phyloP scores from a whole-genome alignment of 2,329 filamentous ascomycete genomes.

The Trichophyton mentagrophytes region DNA sequence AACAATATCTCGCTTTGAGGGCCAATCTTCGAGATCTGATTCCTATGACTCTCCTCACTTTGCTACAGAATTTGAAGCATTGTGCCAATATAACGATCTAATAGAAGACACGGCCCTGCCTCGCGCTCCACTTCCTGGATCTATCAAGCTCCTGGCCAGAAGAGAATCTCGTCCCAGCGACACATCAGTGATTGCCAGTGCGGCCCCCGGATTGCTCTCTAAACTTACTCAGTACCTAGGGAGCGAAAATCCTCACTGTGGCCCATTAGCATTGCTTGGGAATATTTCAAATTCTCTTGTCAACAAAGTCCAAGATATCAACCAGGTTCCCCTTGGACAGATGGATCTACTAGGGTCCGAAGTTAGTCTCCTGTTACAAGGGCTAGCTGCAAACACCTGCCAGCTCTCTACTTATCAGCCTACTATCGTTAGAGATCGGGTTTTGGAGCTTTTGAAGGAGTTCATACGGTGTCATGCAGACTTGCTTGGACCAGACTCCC shows the following conservation, averaged over 20 bases:
- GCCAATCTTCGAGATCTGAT: conserved; percentile 21
- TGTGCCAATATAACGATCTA: conserved; percentile 36
- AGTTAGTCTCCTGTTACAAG: conserved; percentile 47
- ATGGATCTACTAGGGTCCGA: conserved; percentile 54
- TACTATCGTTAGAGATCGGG: conserved; percentile 35
- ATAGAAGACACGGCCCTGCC: conserved; percentile 11
- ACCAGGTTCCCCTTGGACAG: conserved; percentile 45
- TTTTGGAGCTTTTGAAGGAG: conserved; percentile 29
- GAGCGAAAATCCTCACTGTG: conserved; percentile 18
- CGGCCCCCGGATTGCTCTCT: conserved; percentile 26
- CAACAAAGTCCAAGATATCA: conserved; percentile 41
- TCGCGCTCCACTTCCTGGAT: conserved; percentile 18
- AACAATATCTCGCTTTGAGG: conserved; percentile 26
- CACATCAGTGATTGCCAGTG: conserved; percentile 22
- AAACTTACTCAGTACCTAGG: conserved; percentile 27
- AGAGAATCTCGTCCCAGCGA: conserved; percentile 25
- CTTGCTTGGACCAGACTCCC: conserved; percentile 21
- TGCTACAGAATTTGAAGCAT: conserved; percentile 32
- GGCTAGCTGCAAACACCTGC: conserved; percentile 39
- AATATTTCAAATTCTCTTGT: conserved; percentile 43
- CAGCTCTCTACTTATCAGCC: conserved; percentile 42
- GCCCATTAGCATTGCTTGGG: conserved; percentile 36
- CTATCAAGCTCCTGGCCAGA: conserved; percentile 27
- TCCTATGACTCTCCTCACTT: conserved; percentile 31
- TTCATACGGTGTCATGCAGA: conserved; percentile 26